A percentile compares a stretch with the other conserved stretches of the same genome.
Evolutionary conservation across 176 grass and related monocot species (phyloP).

Genomic region (Canna indica): DNA sequence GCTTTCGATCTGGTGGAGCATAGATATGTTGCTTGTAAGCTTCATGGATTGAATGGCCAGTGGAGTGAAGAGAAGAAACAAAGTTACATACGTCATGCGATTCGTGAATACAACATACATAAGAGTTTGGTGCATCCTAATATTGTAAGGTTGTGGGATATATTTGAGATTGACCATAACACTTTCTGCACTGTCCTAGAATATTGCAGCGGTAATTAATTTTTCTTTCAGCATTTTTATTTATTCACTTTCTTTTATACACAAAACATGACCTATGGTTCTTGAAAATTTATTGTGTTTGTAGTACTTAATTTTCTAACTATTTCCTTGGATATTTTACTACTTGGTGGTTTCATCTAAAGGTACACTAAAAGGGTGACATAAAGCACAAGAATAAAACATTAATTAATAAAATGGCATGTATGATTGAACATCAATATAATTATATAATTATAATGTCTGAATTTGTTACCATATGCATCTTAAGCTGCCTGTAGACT

Average conservation of each 20-base stretch:
- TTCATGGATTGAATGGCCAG: conserved; percentile 93
- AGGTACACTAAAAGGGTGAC: too few relatives aligned
- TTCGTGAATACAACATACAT: conserved; percentile 99
- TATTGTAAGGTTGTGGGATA: conserved; percentile 96
- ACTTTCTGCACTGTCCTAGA: conserved; percentile 98
- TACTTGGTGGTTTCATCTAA: too few relatives aligned
- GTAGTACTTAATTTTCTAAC: too few relatives aligned
- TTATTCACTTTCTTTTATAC: neutral
- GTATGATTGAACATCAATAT: neutral
- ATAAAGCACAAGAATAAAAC: too few relatives aligned
- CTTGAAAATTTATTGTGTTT: neutral
- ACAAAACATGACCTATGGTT: neutral
- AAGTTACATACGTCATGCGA: conserved; percentile 93
- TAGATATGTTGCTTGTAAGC: conserved; percentile 93
- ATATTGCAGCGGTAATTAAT: conserved; percentile 82
- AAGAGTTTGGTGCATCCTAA: conserved; percentile 96
- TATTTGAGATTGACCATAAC: conserved; percentile 96
- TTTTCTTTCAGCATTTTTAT: conserved; percentile 3
- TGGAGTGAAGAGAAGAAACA: conserved; percentile 99
- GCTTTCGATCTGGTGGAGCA: conserved; percentile 98
- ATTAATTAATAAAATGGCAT: neutral
- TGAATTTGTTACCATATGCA: too few relatives aligned
- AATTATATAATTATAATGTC: neutral
- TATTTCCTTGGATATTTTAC: too few relatives aligned
- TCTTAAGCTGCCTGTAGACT: neutral